phyloP scores from a whole-genome alignment of 306 rosid species.

The Ceratonia siliqua region DNA sequence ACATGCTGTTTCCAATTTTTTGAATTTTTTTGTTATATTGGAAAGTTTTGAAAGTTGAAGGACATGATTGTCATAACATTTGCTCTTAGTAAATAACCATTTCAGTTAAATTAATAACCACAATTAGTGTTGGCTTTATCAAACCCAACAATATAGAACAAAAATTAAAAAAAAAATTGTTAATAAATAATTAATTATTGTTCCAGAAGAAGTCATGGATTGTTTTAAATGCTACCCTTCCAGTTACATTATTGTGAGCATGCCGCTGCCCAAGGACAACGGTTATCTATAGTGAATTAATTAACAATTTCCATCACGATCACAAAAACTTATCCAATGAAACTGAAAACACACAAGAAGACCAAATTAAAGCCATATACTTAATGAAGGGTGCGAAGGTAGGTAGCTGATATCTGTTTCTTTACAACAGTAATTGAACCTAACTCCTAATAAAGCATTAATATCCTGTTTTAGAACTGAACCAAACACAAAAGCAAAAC shows the following conservation, averaged over 20 bases:
- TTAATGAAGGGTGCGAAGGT: neutral
- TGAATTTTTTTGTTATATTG: no score
- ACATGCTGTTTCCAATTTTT: no score
- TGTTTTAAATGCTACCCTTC: neutral
- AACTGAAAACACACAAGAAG: neutral
- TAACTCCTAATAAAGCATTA: neutral
- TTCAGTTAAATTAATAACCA: neutral
- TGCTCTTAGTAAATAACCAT: neutral
- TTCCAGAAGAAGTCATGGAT: neutral
- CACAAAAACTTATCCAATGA: neutral
- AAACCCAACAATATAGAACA: no score
- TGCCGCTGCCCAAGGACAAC: neutral
- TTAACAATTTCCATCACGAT: neutral
- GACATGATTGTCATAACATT: neutral
- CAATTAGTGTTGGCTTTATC: no score
- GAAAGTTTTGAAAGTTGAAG: neutral
- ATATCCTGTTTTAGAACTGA: neutral
- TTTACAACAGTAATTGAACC: neutral
- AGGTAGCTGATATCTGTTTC: neutral
- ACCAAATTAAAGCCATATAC: neutral
- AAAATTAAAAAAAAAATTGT: neutral
- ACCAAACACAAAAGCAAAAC: neutral
- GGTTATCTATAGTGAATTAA: neutral
- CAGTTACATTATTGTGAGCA: neutral
- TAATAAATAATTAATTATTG: neutral